phyloP scores from a whole-genome alignment of 495 filamentous ascomycete genomes.

The Copromyces sp. region DNA sequence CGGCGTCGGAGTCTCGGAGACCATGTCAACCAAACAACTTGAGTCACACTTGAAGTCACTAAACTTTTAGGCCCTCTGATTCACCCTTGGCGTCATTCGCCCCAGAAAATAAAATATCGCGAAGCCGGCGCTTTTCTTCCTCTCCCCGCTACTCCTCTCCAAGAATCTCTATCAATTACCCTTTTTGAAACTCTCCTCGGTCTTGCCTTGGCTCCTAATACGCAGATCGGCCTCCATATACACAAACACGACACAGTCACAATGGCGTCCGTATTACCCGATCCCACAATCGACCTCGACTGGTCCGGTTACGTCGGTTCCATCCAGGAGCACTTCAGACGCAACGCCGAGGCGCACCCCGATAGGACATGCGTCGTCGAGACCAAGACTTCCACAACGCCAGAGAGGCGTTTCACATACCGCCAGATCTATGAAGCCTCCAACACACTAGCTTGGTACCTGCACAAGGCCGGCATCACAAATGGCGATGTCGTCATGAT shows the following conservation, averaged over 20 bases:
- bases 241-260: neutral
- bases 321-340: constrained; percentile 30
- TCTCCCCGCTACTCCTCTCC: neutral
- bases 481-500: constrained; percentile 90
- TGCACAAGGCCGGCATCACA: constrained; percentile 61
- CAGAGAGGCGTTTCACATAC: constrained; percentile 70
- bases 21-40: neutral
- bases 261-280: constrained; percentile 38
- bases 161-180: neutral
- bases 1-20: neutral
- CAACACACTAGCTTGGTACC: constrained; percentile 68
- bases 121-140: neutral
- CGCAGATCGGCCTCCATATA: neutral
- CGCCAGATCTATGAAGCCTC: constrained; percentile 78
- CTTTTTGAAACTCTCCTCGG: neutral
- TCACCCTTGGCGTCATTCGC: neutral
- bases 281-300: constrained; percentile 67
- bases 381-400: constrained; percentile 52
- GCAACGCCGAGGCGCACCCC: constrained; percentile 65
- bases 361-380: constrained; percentile 75
- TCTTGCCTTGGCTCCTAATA: neutral
- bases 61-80: neutral
- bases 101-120: neutral
- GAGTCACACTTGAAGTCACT: neutral
- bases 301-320: constrained; percentile 71